Conservation (phyloP, 805 yeast species). For the Myxozyma neotropica region DNA sequence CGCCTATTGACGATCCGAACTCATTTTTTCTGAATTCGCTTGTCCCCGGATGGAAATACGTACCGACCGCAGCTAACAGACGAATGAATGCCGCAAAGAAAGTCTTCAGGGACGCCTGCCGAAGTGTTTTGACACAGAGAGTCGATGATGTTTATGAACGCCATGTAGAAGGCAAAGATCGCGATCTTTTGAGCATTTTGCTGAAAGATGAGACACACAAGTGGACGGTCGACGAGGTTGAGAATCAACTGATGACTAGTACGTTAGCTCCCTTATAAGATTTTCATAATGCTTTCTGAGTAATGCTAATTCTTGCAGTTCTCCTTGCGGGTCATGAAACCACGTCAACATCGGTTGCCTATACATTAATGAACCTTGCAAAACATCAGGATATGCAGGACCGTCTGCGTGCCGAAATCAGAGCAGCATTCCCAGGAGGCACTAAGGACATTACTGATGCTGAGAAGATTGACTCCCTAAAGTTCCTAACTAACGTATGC, state of each 20-base stretch:
- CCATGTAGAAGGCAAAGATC: conserved; percentile 21
- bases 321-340: conserved; percentile 33
- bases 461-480: conserved; percentile 16
- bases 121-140: conserved; percentile 8
- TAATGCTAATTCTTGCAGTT: not conserved
- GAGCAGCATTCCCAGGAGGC: conserved; percentile 26
- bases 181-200: conserved; percentile 24
- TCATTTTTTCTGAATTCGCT: conserved; percentile 15
- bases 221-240: conserved; percentile 29
- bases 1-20: conserved; percentile 16
- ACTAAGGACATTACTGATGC: conserved; percentile 8
- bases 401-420: conserved; percentile 23
- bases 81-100: conserved; percentile 14
- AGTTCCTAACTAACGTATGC: conserved; percentile 22
- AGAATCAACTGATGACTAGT: conserved; percentile 29
- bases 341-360: conserved; percentile 25
- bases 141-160: conserved; percentile 14
- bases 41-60: conserved; percentile 24
- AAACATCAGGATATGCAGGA: conserved; percentile 20
- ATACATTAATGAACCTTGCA: conserved; percentile 16
- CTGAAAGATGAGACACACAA: conserved; percentile 14
- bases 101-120: conserved; percentile 14
- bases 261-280: not conserved
- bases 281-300: not conserved
- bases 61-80: conserved; percentile 20